phyloP scores from a whole-genome alignment of 306 rosid species.

The Cicer arietinum region DNA sequence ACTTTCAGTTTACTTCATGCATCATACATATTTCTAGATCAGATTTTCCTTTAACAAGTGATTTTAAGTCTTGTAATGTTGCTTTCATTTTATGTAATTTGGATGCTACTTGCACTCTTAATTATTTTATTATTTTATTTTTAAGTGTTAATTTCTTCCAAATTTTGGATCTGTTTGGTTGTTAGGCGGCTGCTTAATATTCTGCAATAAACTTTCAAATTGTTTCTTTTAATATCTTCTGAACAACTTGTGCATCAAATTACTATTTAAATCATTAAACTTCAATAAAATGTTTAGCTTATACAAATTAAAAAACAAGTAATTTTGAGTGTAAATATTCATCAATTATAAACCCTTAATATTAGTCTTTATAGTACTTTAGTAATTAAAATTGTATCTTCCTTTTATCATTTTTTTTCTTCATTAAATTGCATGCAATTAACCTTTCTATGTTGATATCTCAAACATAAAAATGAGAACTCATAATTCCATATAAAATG shows the following conservation, averaged over 20 bases:
- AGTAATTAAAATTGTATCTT: background rate
- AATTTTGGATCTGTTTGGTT: background rate
- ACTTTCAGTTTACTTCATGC: conserved; percentile 56
- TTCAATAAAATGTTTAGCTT: background rate
- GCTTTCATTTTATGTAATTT: conserved; percentile 9
- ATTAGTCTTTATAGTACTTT: too few relatives aligned
- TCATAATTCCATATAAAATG: background rate
- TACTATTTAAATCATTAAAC: background rate
- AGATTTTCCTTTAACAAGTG: conserved; percentile 15
- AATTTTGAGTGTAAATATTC: background rate
- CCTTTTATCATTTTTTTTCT: too few relatives aligned
- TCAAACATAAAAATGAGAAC: conserved; percentile 6
- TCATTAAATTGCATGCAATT: conserved; percentile 3
- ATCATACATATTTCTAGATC: conserved; percentile 35
- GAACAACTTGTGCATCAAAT: background rate
- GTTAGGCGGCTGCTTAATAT: background rate
- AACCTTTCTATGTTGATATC: background rate
- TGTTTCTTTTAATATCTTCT: background rate
- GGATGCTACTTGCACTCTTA: background rate
- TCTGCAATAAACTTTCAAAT: background rate
- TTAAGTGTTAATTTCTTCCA: background rate
- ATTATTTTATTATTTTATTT: background rate
- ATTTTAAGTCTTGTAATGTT: background rate
- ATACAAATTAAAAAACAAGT: background rate
- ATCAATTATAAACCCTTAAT: too few relatives aligned